Percentiles rank a stretch among this genome's conserved stretches.
Conservation (phyloP, 2,329 filamentous ascomycete genomes). For the Nigrospora oryzae region DNA sequence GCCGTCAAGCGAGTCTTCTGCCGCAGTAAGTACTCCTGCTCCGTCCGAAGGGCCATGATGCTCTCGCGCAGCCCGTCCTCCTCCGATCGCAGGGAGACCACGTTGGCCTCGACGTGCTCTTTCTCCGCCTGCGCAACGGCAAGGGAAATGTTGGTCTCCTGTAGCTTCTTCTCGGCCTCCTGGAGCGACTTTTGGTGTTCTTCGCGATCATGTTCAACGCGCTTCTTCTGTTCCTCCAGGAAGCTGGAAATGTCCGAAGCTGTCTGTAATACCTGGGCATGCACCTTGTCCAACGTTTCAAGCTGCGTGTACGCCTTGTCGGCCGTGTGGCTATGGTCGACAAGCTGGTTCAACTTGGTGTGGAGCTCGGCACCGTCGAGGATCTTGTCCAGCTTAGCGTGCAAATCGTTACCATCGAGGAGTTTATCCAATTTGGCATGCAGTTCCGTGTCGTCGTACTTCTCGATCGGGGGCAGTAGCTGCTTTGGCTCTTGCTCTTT, state of each 20-base stretch:
- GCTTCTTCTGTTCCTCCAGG: conserved; percentile 65
- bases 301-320: conserved; percentile 67
- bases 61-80: conserved; percentile 44
- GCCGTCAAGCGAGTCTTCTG: conserved; percentile 76
- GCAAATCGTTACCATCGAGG: conserved; percentile 10
- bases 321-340: conserved; percentile 57
- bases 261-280: conserved; percentile 76
- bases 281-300: conserved; percentile 79
- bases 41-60: conserved; percentile 50
- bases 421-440: conserved; percentile 20
- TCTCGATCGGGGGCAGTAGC: conserved; percentile 47
- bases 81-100: conserved; percentile 42
- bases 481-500: conserved; percentile 35
- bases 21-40: conserved; percentile 66
- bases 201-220: conserved; percentile 69
- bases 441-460: conserved; percentile 33
- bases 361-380: conserved; percentile 12
- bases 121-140: conserved; percentile 64
- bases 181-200: conserved; percentile 71
- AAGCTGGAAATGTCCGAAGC: conserved; percentile 80
- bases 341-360: conserved; percentile 37
- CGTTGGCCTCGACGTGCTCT: conserved; percentile 49
- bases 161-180: conserved; percentile 66
- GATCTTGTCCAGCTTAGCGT: conserved; percentile 20
- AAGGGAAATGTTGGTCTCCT: conserved; percentile 69